Base-by-base conservation (phyloP, 331 rosid genomes). In the Acacia concinna region DNA sequence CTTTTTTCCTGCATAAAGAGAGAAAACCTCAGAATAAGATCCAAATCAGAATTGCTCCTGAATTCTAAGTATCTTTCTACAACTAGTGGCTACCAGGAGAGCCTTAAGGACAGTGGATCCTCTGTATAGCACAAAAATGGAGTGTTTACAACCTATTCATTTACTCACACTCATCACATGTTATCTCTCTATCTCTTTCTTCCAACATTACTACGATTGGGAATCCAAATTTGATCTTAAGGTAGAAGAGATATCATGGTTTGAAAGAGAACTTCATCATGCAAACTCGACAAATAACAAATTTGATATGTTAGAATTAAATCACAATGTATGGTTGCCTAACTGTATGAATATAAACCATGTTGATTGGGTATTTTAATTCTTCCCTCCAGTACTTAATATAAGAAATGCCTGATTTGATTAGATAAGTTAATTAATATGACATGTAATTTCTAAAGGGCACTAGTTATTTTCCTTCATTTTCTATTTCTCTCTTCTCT, bases 1-100 rank as follows among this genome's bases (percentile, higher is more conserved):
- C 14, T 2, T 8, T 54, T n/a, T 54, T 54, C 2, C 28, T 54
- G 62, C 15, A 54, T 54, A 54, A 21, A 54, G 28, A 23, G 3
- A 23, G 3, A 54, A 54, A 8, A 21, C 2, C 27, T 28, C 4
- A 7, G 59, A n/a, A 54, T 54, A 11, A n/a, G 15, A 54, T 54
- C 59, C 47, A 40, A 40, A 44, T 54, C 71, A 47, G 30, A 81
- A 78, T 43, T 63, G 71, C 54, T 84, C 62, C 65, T 71, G 59
- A 79, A 77, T 46, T 76, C 25, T 35, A 51, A 27, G 46, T 57
- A 64, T 56, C 63, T 30, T 62, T 28, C 70, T 66, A 72, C 77
- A 6, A 7, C 68, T 8, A 35, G 23, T 63, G 66, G 59, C 83
- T 66, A 44, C 40, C 35, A 32, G 68, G 38, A 34, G 66, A 75